Base-by-base conservation (phyloP, 345 rosid genomes). In the Geranium rotundifolium region DNA sequence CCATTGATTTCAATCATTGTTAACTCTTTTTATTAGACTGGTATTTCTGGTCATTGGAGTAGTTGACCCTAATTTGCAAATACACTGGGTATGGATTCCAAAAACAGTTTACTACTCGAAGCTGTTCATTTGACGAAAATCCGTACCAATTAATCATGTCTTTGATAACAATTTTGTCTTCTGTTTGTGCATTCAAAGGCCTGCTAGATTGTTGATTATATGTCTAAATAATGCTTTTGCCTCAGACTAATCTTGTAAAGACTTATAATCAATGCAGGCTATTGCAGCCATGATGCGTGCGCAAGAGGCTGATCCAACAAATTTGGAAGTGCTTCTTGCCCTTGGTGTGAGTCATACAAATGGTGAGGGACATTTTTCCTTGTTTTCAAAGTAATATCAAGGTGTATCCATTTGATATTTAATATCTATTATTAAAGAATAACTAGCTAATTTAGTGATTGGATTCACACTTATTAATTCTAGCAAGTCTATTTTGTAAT, bases 261-360 rank as follows among this genome's bases (percentile, higher is more conserved):
- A 52, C 29, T 65, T 15, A 19, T 59, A 70, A 65, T 71, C 58
- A 65, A 54, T 79, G 67, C 87, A 95, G 99, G 99, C 99, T 41
- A 95, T 95, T 76, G 97, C 97, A 63, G 97, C 99, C 34, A 90
- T 90, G 99, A 86, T 86, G 95, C 91, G 96, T 55, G 97, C 99
- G 29, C 96, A 90, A 60, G 92, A 86, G 73, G 97, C 99, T 57
- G 91, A 88, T 79, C 96, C 97, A 57, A 70, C 87, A 70, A 95
- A 95, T 78, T 83, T 95, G 16, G 99, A 90, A 79, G 99, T 95
- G 69, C 97, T 95, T 78, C 97, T 95, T 75, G 89, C 99, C 7
- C 96, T 95, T 77, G 97, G 99, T 58, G 97, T 95, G 71, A 90
- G 97, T 73, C 96, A 95, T 81, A 90, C 99, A 68, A 95, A 95